Evolutionary conservation across 1,139 yeast species (phyloP).

Genomic region (Ogataea hybrid): DNA sequence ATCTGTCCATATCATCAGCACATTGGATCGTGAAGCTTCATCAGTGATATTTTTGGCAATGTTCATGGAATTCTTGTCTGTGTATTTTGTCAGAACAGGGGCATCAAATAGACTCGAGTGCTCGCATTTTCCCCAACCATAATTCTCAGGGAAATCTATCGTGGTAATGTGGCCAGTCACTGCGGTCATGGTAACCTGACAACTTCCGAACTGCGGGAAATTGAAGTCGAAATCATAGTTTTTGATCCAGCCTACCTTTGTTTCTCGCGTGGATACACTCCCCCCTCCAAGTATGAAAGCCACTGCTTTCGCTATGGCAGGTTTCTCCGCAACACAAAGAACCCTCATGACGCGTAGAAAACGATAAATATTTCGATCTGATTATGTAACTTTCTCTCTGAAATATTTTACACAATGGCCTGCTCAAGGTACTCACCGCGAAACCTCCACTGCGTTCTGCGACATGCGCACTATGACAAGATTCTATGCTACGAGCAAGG

Average conservation of each 20-base stretch:
- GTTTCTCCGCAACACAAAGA: conserved; percentile 96
- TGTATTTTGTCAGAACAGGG: conserved; percentile 47
- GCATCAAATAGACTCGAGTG: conserved; percentile 72
- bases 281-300: conserved; percentile 79
- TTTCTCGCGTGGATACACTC: conserved; percentile 43
- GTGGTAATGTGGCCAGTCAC: conserved; percentile 82
- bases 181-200: conserved; percentile 88
- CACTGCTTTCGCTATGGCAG: conserved; percentile 89
- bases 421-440: conserved; percentile 4
- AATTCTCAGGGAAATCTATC: conserved; percentile 63
- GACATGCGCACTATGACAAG: conserved; percentile 56
- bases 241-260: conserved; percentile 62
- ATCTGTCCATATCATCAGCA: conserved; percentile 95
- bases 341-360: conserved; percentile 38
- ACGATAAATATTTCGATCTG: conserved; percentile 6
- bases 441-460: not conserved
- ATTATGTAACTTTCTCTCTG: conserved; percentile 3
- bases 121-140: conserved; percentile 65
- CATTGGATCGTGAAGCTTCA: conserved; percentile 61
- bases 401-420: conserved; percentile 1
- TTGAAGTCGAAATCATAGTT: conserved; percentile 76
- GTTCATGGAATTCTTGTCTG: conserved; percentile 40
- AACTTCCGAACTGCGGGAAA: conserved; percentile 55
- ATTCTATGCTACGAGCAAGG: conserved; percentile 58
- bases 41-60: conserved; percentile 67